Percentiles rank a stretch among this genome's conserved stretches.
Evolutionary conservation across 1,139 yeast species (phyloP).

Genomic region (Geotrichum histeridarum): DNA sequence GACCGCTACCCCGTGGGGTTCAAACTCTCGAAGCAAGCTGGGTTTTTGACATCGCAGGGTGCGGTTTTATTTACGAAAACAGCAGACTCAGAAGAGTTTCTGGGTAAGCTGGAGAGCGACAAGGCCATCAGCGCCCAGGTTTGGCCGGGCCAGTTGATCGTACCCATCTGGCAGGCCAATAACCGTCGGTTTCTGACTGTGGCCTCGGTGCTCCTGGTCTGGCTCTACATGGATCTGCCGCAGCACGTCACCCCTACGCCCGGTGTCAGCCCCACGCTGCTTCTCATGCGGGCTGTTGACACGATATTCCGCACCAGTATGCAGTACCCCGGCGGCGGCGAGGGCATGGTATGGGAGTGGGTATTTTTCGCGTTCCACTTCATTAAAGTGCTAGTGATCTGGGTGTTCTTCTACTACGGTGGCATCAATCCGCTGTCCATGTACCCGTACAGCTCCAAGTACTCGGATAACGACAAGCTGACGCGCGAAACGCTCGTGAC

Average conservation of each 20-base stretch:
- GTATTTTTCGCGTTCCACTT: conserved; percentile 67
- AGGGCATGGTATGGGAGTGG: conserved; percentile 47
- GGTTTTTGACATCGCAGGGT: conserved; percentile 78
- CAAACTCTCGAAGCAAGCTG: conserved; percentile 66
- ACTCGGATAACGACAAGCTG: conserved; percentile 28
- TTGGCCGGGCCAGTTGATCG: conserved; percentile 85
- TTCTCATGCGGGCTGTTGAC: conserved; percentile 40
- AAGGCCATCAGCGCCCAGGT: conserved; percentile 41
- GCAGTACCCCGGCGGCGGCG: conserved; percentile 11
- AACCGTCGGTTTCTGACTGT: conserved; percentile 46
- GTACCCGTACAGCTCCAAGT: conserved; percentile 40
- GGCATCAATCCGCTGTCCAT: conserved; percentile 66
- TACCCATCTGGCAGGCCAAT: conserved; percentile 73
- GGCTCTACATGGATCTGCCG: conserved; percentile 93
- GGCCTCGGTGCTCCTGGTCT: conserved; percentile 47
- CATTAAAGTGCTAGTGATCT: conserved; percentile 55
- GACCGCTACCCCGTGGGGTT: conserved; percentile 60
- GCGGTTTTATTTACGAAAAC: conserved; percentile 62
- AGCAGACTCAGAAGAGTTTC: conserved; percentile 47
- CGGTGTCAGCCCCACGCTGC: conserved; percentile 72
- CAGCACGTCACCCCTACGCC: conserved; percentile 87
- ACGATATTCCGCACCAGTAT: conserved; percentile 27
- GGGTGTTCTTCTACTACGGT: conserved; percentile 59
- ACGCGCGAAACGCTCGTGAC: conserved; percentile 52
- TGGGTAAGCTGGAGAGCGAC: conserved; percentile 43